These are phyloP conservation scores for Dendrothele bispora DNA, from an alignment of 768 basidiomycete genomes.

Conservation along the genomic window DNA sequence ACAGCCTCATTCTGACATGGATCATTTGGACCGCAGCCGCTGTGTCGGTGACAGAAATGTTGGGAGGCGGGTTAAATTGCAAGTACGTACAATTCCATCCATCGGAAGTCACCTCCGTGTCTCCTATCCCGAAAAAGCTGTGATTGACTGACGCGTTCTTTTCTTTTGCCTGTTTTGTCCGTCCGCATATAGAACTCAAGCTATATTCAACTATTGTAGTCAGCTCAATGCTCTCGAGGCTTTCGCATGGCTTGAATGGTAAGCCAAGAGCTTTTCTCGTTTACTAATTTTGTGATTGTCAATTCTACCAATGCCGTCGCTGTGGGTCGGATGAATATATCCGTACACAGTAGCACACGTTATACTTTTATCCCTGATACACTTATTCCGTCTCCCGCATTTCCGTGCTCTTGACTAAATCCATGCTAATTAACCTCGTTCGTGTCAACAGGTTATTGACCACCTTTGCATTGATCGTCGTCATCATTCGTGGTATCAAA, in stretches of 20 bases:
- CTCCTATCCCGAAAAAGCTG: too few relatives aligned
- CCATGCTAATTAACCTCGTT: too few relatives aligned
- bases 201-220: slow-evolving; percentile 44
- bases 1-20: slow-evolving; percentile 72
- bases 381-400: slow-evolving; percentile 12
- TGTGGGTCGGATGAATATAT: slow-evolving; percentile 59
- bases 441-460: not conserved
- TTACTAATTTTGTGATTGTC: too few relatives aligned
- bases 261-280: too few relatives aligned
- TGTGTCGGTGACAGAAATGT: slow-evolving; percentile 61
- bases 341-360: too few relatives aligned
- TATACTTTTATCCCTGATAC: too few relatives aligned
- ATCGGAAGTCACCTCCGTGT: not conserved
- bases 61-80: slow-evolving; percentile 76
- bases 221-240: slow-evolving; percentile 57
- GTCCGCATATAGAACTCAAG: slow-evolving; percentile 18
- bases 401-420: not conserved
- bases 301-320: too few relatives aligned
- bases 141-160: too few relatives aligned
- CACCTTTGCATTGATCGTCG: not conserved
- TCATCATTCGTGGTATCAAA: not conserved
- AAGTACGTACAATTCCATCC: slow-evolving; percentile 32
- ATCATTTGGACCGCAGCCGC: slow-evolving; percentile 77
- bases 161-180: too few relatives aligned
- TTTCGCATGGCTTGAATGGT: too few relatives aligned